These are phyloP conservation scores for Astrocystis sublimbata DNA, from an alignment of 495 filamentous ascomycete genomes.

Conservation along the genomic window DNA sequence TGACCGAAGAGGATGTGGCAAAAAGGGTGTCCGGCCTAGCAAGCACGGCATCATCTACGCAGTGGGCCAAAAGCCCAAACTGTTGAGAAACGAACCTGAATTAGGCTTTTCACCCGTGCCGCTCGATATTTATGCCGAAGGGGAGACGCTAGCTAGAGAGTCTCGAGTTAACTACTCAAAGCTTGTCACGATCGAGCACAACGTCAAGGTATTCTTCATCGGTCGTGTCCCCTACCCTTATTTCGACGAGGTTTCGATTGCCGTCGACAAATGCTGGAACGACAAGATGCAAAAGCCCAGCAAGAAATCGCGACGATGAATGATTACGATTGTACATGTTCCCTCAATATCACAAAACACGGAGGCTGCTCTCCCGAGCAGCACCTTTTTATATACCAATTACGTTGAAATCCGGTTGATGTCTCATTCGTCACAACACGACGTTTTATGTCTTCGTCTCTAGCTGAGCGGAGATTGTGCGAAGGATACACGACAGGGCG, in stretches of 20 bases:
- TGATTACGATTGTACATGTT: neutral
- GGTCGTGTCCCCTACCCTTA: constrained; percentile 35
- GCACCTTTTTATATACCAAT: neutral
- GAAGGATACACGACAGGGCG: neutral
- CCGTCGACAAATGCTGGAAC: constrained; percentile 49
- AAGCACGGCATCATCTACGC: constrained; percentile 50
- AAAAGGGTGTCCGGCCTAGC: constrained; percentile 45
- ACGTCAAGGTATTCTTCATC: constrained; percentile 49
- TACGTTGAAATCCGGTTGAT: constrained; percentile 13
- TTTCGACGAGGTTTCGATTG: constrained; percentile 38
- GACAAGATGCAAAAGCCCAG: constrained; percentile 38
- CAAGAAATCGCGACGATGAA: constrained; percentile 32
- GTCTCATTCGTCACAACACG: neutral
- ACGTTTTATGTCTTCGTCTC: neutral
- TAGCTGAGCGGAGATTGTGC: neutral
- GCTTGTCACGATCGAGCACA: constrained; percentile 51
- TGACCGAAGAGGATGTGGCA: constrained; percentile 43
- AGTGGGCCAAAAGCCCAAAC: constrained; percentile 27
- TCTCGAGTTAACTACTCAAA: constrained; percentile 51
- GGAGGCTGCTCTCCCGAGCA: neutral
- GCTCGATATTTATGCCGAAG: constrained; percentile 35
- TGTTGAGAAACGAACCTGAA: constrained; percentile 39
- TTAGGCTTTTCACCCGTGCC: constrained; percentile 45
- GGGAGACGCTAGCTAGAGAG: constrained; percentile 45
- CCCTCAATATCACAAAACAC: neutral